Base-by-base conservation (phyloP, 2,329 filamentous ascomycete species). In the Sporothrix dimorphospora region DNA sequence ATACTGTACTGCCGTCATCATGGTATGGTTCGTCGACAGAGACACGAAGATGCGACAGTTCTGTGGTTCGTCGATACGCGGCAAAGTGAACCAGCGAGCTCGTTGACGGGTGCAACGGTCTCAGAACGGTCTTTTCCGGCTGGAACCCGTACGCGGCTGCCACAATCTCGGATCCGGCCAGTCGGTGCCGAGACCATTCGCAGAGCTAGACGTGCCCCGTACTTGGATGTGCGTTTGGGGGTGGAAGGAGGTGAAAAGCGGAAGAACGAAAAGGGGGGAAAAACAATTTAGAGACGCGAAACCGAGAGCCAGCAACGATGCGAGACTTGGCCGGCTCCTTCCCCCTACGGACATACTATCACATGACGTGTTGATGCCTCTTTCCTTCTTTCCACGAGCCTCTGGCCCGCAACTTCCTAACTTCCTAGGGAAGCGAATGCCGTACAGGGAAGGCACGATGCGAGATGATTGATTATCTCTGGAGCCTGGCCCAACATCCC, bases 121-220 rank as follows among this genome's bases (percentile, higher is more conserved):
- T 70, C 55, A 70, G 40, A 70, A 5, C 8, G 38, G 42, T 47
- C 49, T 51, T 69, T 59, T 21, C 34, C 24, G 51, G 53, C 51
- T 59, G 51, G 38, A 45, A 45, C 65, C 49, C 19, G 45, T 40
- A 27, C 14, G 14, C 40, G 51, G 53, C 51, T 70, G 55, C 42
- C 51, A 70, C 68, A 63, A 34, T 16, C 24, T 63, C 68, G 68
- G 55, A 51, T 63, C 53, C 53, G 45, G 55, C 21, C 55, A 70
- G 68, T 49, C 45, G 68, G 55, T 63, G 55, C 55, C 55, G 47
- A 30, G 38, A 27, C 24, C 42, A 19, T 12, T 61, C 19, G 45
- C 40, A 34, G 55, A 49, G 19, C 38, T 9, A 38, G 38, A 24
- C 16, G n/a, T 40, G 11, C 53, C n/a, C 51, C 51, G 51, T 40